Evolutionary conservation across 352 stramenopile species (phyloP).

Genomic region (Pythium plurisporium): DNA sequence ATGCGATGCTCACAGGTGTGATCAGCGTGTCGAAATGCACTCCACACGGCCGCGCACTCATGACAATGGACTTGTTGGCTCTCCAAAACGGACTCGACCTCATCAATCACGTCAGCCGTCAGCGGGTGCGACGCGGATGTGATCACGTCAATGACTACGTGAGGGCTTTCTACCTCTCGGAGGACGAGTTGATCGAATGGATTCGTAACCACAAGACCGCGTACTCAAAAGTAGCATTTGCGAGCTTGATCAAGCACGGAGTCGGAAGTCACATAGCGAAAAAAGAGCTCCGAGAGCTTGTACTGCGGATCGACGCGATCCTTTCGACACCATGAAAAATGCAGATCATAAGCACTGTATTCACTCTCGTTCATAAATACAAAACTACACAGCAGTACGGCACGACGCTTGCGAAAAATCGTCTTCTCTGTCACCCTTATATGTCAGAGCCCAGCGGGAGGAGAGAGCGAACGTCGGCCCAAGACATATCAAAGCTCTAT

Average conservation of each 20-base stretch:
- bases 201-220: slow-evolving; percentile 53
- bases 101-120: slow-evolving; percentile 73
- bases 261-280: slow-evolving; percentile 51
- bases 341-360: slow-evolving; percentile 2
- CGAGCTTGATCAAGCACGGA: slow-evolving; percentile 64
- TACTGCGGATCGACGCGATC: slow-evolving; percentile 57
- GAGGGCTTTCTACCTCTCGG: slow-evolving; percentile 88
- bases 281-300: slow-evolving; percentile 51
- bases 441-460: neutral
- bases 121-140: slow-evolving; percentile 38
- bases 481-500: slow-evolving; percentile 8
- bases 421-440: slow-evolving; percentile 6
- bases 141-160: slow-evolving; percentile 81
- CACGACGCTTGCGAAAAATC: slow-evolving; percentile 5
- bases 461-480: slow-evolving; percentile 1
- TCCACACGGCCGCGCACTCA: slow-evolving; percentile 93
- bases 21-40: slow-evolving; percentile 87
- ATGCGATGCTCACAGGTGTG: slow-evolving; percentile 91
- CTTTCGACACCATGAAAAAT: slow-evolving; percentile 18
- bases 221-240: slow-evolving; percentile 59
- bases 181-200: slow-evolving; percentile 82
- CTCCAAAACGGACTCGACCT: slow-evolving; percentile 80
- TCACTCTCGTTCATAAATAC: slow-evolving; percentile 20
- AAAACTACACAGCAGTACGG: neutral
- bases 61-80: slow-evolving; percentile 95